Evolutionary conservation across 768 basidiomycete genomes (phyloP), one percentile per base, ranked within the genome.

Genomic region (Termitomyces sp.): DNA sequence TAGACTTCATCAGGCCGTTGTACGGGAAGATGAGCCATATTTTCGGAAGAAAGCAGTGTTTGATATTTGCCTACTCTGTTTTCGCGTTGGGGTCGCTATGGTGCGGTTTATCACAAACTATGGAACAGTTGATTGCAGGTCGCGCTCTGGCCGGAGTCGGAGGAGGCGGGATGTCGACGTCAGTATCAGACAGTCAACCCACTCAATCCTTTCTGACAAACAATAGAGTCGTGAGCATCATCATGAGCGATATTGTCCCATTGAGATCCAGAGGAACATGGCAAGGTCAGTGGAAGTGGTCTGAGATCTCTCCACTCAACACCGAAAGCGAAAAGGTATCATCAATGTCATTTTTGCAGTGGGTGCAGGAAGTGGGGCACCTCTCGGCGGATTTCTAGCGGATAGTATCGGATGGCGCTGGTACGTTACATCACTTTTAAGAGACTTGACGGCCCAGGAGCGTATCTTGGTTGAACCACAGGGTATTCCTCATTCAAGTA

Each of bases 401-500:
- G 85, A 86, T 61, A 79, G 71, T 9, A 79, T 85, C 45, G 84
- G 84, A 3, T 87, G 85, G 85, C 67, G 84, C 68, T 85, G 84
- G 82, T 81, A 51, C 5, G 67, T 41, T 21, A 9, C 6, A 19
- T 59, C 14, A 10, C 8, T 14, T 19, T 41, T 25, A n/a, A 5
- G 27, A 8, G 4, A 49, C 23, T 7, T 28, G 51, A 39, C 51
- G 3, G 14, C 28, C 32, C 48, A 25, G 4, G n/a, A n/a, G 17
- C 41, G 16, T 23, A 16, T 11, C 30, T 50, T 37, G 43, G 19
- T 11, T 41, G 39, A 37, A 37, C 35, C 5, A 7, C 6, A 80
- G 79, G 81, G 73, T 79, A 0, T 86, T 85, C 71, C 69, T 82
- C 9, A 61, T 83, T 12, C 83, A 84, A 72, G 78, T 83, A 1